phyloP scores from a whole-genome alignment of 495 filamentous ascomycete genomes.

The Friedmanniomyces endolithicus region DNA sequence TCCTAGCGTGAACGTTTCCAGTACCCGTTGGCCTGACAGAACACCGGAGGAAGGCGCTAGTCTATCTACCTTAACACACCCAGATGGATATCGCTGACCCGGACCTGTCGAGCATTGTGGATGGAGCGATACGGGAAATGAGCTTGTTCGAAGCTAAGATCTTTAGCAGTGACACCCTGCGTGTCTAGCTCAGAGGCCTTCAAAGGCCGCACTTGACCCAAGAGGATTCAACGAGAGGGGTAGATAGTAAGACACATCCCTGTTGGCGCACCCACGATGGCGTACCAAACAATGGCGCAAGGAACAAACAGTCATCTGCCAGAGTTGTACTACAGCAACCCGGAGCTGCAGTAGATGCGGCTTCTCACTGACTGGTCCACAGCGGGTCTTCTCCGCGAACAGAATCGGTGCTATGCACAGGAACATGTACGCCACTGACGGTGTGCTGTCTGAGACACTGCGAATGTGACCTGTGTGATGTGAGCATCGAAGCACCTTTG shows the following conservation, averaged over 20 bases:
- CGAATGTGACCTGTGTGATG: not conserved
- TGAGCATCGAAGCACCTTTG: not conserved
- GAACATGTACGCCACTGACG: not conserved
- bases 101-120: not conserved
- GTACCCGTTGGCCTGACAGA: not conserved
- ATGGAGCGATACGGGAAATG: not conserved
- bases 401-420: no score
- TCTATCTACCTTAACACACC: not conserved
- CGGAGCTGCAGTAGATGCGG: not conserved
- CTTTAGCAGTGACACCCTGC: constrained; percentile 48
- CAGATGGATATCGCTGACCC: not conserved
- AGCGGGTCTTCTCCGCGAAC: not conserved
- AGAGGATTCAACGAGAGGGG: constrained; percentile 34
- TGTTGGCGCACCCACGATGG: not conserved
- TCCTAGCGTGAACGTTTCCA: not conserved
- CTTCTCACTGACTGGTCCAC: not conserved
- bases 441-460: not conserved
- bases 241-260: not conserved
- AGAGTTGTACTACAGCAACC: not conserved
- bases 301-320: not conserved
- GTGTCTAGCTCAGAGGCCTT: constrained; percentile 46
- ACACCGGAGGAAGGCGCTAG: not conserved
- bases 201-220: constrained; percentile 46
- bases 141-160: not conserved
- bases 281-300: not conserved